Percentiles rank a stretch among this genome's conserved stretches.
Evolutionary conservation across 176 grass and related monocot genomes (phyloP).

Genomic region (Bolboschoenus planiculmis): DNA sequence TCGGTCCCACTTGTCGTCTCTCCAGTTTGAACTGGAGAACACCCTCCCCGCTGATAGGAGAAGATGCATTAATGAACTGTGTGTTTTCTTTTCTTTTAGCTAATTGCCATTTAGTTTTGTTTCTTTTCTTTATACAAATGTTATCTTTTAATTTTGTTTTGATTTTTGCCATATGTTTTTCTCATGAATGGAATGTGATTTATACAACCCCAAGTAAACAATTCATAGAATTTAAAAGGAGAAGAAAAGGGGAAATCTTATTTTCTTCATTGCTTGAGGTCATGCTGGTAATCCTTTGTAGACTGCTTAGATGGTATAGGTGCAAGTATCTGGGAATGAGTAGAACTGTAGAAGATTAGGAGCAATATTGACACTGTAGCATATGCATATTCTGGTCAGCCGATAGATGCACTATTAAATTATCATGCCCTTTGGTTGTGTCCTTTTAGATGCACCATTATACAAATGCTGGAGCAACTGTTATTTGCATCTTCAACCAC

Average conservation of each 20-base stretch:
- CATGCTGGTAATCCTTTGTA: neutral
- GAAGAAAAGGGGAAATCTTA: neutral
- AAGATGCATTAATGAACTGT: slow-evolving; percentile 96
- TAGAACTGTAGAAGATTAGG: neutral
- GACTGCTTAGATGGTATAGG: neutral
- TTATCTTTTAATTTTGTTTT: slow-evolving; percentile 2
- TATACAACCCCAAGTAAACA: neutral
- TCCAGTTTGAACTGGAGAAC: slow-evolving; percentile 93
- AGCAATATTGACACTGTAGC: neutral
- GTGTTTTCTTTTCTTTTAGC: slow-evolving; percentile 30
- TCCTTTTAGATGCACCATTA: slow-evolving; percentile 70
- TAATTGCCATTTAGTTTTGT: neutral
- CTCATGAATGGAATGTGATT: neutral
- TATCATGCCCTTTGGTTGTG: neutral
- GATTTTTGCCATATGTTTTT: neutral
- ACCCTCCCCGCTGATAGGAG: slow-evolving; percentile 72
- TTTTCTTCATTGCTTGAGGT: neutral
- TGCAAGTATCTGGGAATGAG: neutral
- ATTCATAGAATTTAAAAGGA: neutral
- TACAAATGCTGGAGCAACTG: slow-evolving; percentile 92
- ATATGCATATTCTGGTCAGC: slow-evolving; percentile 3
- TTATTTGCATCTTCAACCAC: slow-evolving; percentile 88
- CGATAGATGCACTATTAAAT: neutral
- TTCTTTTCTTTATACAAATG: neutral
- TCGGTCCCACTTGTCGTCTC: slow-evolving; percentile 77